These are phyloP conservation scores for Jatropha curcas DNA, from an alignment of 345 rosid genomes.

Conservation along the genomic window DNA sequence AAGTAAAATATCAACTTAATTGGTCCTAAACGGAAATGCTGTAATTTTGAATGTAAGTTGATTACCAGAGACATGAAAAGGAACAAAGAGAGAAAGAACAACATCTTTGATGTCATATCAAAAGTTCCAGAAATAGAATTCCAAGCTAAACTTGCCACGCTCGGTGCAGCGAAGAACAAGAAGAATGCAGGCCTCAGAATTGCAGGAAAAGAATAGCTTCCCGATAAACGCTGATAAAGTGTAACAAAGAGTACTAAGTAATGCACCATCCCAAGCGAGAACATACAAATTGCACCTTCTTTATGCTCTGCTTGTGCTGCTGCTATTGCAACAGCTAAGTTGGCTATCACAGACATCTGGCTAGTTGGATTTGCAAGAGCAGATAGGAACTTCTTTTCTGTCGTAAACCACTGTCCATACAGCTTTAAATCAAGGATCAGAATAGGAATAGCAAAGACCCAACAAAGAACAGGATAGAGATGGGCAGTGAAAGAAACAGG, in stretches of 20 bases:
- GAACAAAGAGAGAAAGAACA: slow-evolving; percentile 32
- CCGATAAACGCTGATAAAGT: slow-evolving; percentile 62
- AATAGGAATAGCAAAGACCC: slow-evolving; percentile 47
- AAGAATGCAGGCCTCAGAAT: slow-evolving; percentile 59
- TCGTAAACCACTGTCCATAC: slow-evolving; percentile 81
- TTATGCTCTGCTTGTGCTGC: slow-evolving; percentile 62
- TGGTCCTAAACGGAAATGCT: not conserved
- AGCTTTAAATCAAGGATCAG: slow-evolving; percentile 57
- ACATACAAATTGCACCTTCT: slow-evolving; percentile 59
- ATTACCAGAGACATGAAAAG: slow-evolving; percentile 62
- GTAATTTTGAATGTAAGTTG: too few species aligned
- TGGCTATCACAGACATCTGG: slow-evolving; percentile 61
- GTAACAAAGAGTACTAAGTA: slow-evolving; percentile 71
- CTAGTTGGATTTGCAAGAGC: slow-evolving; percentile 62
- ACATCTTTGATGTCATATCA: slow-evolving; percentile 35
- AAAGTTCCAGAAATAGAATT: slow-evolving; percentile 54
- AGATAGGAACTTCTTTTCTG: slow-evolving; percentile 56
- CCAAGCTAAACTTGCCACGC: slow-evolving; percentile 67
- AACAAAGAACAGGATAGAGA: slow-evolving; percentile 34
- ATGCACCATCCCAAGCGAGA: slow-evolving; percentile 66
- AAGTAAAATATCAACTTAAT: too few species aligned
- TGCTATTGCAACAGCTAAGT: slow-evolving; percentile 55
- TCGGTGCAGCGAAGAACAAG: slow-evolving; percentile 73
- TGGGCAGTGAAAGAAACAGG: slow-evolving; percentile 9
- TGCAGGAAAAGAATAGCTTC: slow-evolving; percentile 40